Evolutionary conservation across 768 basidiomycete species (phyloP), one percentile per base, ranked within the genome.

Genomic region (Tephrocybe sp.): DNA sequence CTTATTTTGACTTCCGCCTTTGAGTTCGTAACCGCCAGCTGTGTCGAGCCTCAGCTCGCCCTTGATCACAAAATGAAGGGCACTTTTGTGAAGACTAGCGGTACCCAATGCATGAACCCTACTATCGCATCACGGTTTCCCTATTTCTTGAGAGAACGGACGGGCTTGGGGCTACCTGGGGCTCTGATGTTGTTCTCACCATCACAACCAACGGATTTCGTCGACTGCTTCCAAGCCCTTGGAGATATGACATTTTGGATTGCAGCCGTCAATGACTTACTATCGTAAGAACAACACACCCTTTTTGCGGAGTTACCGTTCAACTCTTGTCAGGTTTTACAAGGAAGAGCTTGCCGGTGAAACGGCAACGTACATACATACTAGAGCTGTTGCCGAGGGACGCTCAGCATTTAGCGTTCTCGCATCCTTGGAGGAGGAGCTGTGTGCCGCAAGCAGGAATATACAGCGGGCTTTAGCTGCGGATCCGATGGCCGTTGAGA

Each of bases 311-410:
- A 8, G 10, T 16, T 11, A n/a, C 2, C 30, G 13, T 30, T 47
- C 6, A 4, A 3, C 11, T 14, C 13, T 36, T 26, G 17, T 14
- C 22, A 62, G 56, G 16, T 58, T 60, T 34, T 51, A 47, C 32
- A 60, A 62, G 32, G 58, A 62, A 32, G 54, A 62, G 19, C 48
- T 60, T 5, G 61, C 50, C 5, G 58, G 61, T 12, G 56, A 62
- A 50, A 54, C 44, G 5, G 51, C 36, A 5, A 58, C 48, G 30
- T 57, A 60, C 17, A 51, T 62, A 0, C 51, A 56, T 31, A 41
- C 48, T 7, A 52, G 54, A 9, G 53, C 54, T 13, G 26, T 48
- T 6, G 51, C 49, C 7, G 52, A 57, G 14, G 31, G 39, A 2
- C 49, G 45, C 22, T 23, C 52, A 9, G 42, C 55, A 0, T 22